Conservation (phyloP, 768 basidiomycete genomes). For the Lactarius quietus region DNA sequence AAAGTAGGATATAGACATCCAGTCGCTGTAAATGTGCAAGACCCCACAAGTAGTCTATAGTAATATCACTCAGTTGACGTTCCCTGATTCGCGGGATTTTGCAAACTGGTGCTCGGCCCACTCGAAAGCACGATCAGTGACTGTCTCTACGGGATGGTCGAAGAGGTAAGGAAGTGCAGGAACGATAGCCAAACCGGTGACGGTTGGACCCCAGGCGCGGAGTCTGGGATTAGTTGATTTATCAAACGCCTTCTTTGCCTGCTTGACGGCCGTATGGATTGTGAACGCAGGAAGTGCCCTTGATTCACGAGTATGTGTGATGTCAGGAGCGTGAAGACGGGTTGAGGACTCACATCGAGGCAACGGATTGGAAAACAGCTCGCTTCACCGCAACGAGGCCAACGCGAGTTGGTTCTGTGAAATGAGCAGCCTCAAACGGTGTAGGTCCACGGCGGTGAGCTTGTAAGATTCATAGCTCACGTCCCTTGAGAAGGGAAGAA, state of each 20-base stretch:
- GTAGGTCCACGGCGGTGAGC: slow-evolving; percentile 64
- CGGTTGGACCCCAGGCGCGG: slow-evolving; percentile 72
- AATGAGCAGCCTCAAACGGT: slow-evolving; percentile 60
- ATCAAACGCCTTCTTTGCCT: slow-evolving; percentile 64
- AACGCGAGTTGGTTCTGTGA: slow-evolving; percentile 66
- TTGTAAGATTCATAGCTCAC: slow-evolving; percentile 79
- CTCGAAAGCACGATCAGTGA: slow-evolving; percentile 62
- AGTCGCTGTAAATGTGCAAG: background rate
- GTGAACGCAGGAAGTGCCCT: slow-evolving; percentile 85
- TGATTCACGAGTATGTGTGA: background rate
- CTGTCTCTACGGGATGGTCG: slow-evolving; percentile 76
- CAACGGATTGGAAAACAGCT: slow-evolving; percentile 75
- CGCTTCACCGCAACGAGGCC: slow-evolving; percentile 72
- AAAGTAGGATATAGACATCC: slow-evolving; percentile 3
- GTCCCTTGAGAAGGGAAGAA: slow-evolving; percentile 41
- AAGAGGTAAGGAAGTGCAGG: slow-evolving; percentile 73
- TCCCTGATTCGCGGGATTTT: slow-evolving; percentile 35
- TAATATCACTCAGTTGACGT: slow-evolving; percentile 8
- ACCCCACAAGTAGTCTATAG: background rate
- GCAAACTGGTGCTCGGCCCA: slow-evolving; percentile 61
- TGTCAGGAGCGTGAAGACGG: slow-evolving; percentile 3
- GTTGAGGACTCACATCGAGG: slow-evolving; percentile 60
- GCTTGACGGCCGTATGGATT: slow-evolving; percentile 77
- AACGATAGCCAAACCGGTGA: slow-evolving; percentile 68
- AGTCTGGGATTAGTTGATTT: slow-evolving; percentile 55